A percentile compares a stretch with the other conserved stretches of the same genome.
Conservation (phyloP, 345 rosid genomes). For the Eucalyptus pauciflora region DNA sequence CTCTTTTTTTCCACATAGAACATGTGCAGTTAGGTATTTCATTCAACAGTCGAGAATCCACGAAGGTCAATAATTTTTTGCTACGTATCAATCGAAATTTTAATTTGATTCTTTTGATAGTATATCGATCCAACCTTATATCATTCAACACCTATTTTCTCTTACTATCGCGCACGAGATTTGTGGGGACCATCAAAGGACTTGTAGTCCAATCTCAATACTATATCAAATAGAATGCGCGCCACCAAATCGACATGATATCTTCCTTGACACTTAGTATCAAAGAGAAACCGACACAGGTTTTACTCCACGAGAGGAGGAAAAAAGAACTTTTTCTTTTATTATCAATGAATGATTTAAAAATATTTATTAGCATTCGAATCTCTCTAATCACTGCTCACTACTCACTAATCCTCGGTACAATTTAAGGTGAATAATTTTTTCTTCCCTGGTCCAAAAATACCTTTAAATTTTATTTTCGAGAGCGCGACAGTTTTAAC, state of each 20-base stretch:
- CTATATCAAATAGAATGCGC: accelerated
- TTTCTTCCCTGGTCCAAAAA: too few relatives aligned
- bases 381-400: not conserved
- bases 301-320: not conserved
- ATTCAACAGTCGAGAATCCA: accelerated
- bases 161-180: not conserved
- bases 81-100: not conserved
- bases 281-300: accelerated
- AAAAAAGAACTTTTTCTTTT: too few relatives aligned
- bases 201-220: not conserved
- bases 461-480: too few relatives aligned
- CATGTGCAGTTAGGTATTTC: not conserved
- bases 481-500: too few relatives aligned
- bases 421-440: too few relatives aligned
- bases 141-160: not conserved
- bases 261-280: not conserved
- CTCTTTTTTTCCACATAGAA: not conserved
- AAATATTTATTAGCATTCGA: not conserved
- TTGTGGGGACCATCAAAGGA: not conserved
- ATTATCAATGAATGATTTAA: accelerated
- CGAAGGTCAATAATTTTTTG: accelerated
- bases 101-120: too few relatives aligned
- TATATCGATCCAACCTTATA: too few relatives aligned
- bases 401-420: too few relatives aligned
- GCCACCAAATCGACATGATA: accelerated